Base-by-base conservation (phyloP, 2,329 filamentous ascomycete species). In the Sarocladiaceae sp. region DNA sequence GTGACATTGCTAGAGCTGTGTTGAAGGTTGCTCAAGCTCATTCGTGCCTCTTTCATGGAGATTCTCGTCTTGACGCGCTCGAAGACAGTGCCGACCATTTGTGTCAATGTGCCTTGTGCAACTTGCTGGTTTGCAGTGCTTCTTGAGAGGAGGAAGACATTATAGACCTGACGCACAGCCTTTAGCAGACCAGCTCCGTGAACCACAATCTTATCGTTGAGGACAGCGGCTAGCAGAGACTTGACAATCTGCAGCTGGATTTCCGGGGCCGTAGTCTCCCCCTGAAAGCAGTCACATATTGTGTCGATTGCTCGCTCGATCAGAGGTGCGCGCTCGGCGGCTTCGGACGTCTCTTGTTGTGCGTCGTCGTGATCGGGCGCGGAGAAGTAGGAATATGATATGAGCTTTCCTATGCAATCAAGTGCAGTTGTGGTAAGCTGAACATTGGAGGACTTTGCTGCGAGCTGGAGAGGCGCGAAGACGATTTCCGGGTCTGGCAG, bases 51-150 rank as follows among this genome's bases (percentile, higher is more conserved):
- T 68, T 96, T 97, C 75, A 91, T 84, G 54, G 92, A 86, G 56
- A 99, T 73, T 51, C 94, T 81, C 1, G 82, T 82, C 72, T 94
- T 95, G 57, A 99, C 93, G 56, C 94, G 79, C 69, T 99, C 94
- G 62, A 99, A 99, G 3, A 99, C 94, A 1, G 93, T 97, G 58
- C 93, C 92, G 35, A 97, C 90, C 94, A 99, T 99, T 71, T 99
- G 94, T 3, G 93, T 96, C 63, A 99, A 75, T 3, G 94, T 97
- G 2, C 94, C 94, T 68, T 99, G 95, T 1, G 95, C 95, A 48
- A 97, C 90, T 68, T 96, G 92, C 74, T 99, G 94, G 66, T 97
- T 99, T 53, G 90, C 84, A 57, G 87, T 95, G 57, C 87, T 96
- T 65, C 94, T 91, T 59, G 93, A 97, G 49, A 97, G 83, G 55